phyloP scores from a whole-genome alignment of 768 basidiomycete species.

The Boletus pseudopeckii region DNA sequence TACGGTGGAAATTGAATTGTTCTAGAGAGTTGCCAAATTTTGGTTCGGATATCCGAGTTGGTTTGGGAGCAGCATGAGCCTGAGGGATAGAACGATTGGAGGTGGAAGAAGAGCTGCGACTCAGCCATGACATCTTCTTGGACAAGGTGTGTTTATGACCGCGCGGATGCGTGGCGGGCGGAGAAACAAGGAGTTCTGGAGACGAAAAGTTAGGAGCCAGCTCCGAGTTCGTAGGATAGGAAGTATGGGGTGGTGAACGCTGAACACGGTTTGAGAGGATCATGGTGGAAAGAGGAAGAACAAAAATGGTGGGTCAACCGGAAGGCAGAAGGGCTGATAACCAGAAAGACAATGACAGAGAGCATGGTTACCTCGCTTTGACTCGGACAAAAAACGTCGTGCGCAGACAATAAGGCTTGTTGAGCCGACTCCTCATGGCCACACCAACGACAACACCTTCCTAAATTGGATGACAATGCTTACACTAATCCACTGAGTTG shows the following conservation, averaged over 20 bases:
- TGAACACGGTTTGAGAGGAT: slow-evolving; percentile 23
- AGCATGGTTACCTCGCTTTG: slow-evolving; percentile 6
- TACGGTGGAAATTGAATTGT: slow-evolving; percentile 32
- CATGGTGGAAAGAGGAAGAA: slow-evolving; percentile 19
- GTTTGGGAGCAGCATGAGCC: slow-evolving; percentile 34
- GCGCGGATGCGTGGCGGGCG: slow-evolving; percentile 29
- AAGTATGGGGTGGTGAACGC: slow-evolving; percentile 12
- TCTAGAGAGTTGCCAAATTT: slow-evolving; percentile 35
- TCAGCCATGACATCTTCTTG: slow-evolving; percentile 43
- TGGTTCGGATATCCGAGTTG: slow-evolving; percentile 45
- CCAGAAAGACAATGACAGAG: slow-evolving; percentile 4
- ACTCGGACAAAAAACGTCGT: slow-evolving; percentile 4
- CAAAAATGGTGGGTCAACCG: background rate
- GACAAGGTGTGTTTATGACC: slow-evolving; percentile 37
- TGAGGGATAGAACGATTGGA: slow-evolving; percentile 18
- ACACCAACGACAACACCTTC: slow-evolving; percentile 25
- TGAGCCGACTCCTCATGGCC: background rate
- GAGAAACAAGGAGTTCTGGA: slow-evolving; percentile 24
- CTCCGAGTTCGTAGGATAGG: slow-evolving; percentile 20
- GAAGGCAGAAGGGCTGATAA: slow-evolving; percentile 7
- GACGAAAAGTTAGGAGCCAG: slow-evolving; percentile 24
- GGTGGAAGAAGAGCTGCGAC: slow-evolving; percentile 34
- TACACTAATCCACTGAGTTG: too few relatives aligned
- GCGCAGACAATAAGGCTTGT: slow-evolving; percentile 16
- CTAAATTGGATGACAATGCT: slow-evolving; percentile 24